Base-by-base conservation (phyloP, 441 rosid genomes). In the Flueggea neowawraea region DNA sequence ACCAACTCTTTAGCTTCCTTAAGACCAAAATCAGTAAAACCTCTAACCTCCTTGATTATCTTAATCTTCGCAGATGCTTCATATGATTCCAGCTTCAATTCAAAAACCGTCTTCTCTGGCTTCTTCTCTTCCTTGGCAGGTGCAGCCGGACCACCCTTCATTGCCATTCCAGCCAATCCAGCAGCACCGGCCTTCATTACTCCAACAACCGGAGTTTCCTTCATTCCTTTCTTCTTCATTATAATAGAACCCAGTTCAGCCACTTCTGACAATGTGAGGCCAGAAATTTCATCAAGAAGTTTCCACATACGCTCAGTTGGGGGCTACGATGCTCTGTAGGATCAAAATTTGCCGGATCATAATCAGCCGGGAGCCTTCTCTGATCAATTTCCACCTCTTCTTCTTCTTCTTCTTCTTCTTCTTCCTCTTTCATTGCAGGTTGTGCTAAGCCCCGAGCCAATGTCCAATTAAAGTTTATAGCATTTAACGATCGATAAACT, bases 1-100 rank as follows among this genome's bases (percentile, higher is more conserved):
- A 90, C 98, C 83, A 93, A 77, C 33, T 93, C 96, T 64, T 93
- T 93, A 0, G 98, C 97, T 73, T 93, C 97, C 72, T 93, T 93
- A 75, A 93, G 78, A 15, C 96, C 96, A 75, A 93, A 82, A 72
- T 67, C 80, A 47, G 97, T 93, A 65, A 87, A 77, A 43, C 83
- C 57, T 74, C 98, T 79, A 66, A 90, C 98, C 74, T 90, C 98
- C 82, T 93, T 93, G 15, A 90, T 88, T 69, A 93, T 95, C 68
- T 90, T 93, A 5, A 90, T 71, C 90, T 88, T 93, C 66, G 82
- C 62, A 16, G 87, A 84, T 3, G 90, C 74, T n/a, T 90, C 97
- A 50, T 54, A 93, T 5, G 82, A 88, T 67, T 87, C 87, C 16
- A 93, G 88, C 82, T 88, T 85, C 80, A 90, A 58, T 58, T 92